Base-by-base conservation (phyloP, 2,329 filamentous ascomycete species). In the Neonectria neomacrospora region DNA sequence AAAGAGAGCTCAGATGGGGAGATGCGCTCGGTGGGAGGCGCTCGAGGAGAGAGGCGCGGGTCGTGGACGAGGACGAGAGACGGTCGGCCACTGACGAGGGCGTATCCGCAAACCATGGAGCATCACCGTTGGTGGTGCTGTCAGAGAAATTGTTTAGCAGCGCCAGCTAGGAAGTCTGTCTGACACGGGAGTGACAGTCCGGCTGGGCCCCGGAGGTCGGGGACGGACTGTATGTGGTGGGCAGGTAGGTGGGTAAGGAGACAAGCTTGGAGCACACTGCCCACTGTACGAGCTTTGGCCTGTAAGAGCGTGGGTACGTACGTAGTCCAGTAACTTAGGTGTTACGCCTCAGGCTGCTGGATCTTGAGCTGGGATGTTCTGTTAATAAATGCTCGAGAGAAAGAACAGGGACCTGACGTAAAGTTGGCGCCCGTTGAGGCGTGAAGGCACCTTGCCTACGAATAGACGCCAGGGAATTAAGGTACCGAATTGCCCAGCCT, bases 41-140 rank as follows among this genome's bases (percentile, higher is more conserved):
- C 69, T 65, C 50, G 44, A 63, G 52, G 58, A 68, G 61, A 69
- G 62, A 67, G 64, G 63, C 58, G 63, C 63, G 66, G 64, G 58
- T 69, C 59, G 66, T 69, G 69, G 64, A 69, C 47, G 65, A 69
- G 47, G 28, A 47, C 68, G 71, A 71, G 65, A 63, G 63, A 71
- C 65, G 59, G 58, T 65, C 68, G 64, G 64, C 66, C 67, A 70
- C 71, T 66, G 69, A 55, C 54, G 47, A 57, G 28, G 44, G 41
- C 41, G 62, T 52, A 53, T 58, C 30, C 69, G 61, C 71, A 63
- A 58, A 73, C 66, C 68, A 68, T 70, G 50, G 69, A 66, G 69
- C 71, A 73, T 73, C 68, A 71, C 70, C 64, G 58, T 58, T 66
- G 67, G 68, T 67, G 63, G 61, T 55, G 58, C 61, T 61, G 65